Evolutionary conservation across 2,329 filamentous ascomycete genomes (phyloP).

Genomic region (Sclerotinia minor): DNA sequence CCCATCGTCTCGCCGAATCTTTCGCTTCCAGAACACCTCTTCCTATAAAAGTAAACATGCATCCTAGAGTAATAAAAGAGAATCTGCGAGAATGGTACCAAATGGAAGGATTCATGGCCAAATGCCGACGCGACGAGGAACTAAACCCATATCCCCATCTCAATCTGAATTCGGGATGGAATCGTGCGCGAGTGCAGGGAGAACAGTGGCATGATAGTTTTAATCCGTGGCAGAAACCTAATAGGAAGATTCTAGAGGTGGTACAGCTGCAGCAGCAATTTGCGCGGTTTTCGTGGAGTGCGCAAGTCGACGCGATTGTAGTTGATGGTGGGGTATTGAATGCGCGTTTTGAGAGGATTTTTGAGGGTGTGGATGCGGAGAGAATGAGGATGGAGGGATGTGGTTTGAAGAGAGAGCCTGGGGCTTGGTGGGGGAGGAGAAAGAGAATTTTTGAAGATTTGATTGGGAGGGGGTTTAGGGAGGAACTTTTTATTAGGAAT

Average conservation of each 20-base stretch:
- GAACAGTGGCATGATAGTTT: constrained; percentile 13
- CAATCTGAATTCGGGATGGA: constrained; percentile 20
- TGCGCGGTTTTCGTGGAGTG: constrained; percentile 20
- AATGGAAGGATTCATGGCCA: neutral
- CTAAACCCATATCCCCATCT: constrained; percentile 11
- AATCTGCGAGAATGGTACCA: constrained; percentile 12
- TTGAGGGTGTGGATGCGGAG: constrained; percentile 26
- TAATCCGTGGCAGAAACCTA: neutral
- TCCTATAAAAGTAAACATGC: neutral
- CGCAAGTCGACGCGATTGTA: constrained; percentile 26
- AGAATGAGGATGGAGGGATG: constrained; percentile 1
- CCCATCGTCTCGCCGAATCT: constrained; percentile 11
- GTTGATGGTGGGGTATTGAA: constrained; percentile 27
- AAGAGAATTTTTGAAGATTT: constrained; percentile 26
- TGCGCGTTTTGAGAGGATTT: constrained; percentile 29
- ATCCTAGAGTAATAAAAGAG: neutral
- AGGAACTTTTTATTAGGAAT: constrained; percentile 21
- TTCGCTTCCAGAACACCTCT: constrained; percentile 14
- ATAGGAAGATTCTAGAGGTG: neutral
- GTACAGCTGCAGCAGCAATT: constrained; percentile 1
- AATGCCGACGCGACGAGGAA: neutral
- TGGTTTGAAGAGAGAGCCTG: constrained; percentile 26
- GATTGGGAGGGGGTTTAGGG: constrained; percentile 26
- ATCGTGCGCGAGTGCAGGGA: constrained; percentile 6
- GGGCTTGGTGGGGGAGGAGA: constrained; percentile 29